Base-by-base conservation (phyloP, 2,329 filamentous ascomycete species). In the Scopulariopsis brevicaulis region DNA sequence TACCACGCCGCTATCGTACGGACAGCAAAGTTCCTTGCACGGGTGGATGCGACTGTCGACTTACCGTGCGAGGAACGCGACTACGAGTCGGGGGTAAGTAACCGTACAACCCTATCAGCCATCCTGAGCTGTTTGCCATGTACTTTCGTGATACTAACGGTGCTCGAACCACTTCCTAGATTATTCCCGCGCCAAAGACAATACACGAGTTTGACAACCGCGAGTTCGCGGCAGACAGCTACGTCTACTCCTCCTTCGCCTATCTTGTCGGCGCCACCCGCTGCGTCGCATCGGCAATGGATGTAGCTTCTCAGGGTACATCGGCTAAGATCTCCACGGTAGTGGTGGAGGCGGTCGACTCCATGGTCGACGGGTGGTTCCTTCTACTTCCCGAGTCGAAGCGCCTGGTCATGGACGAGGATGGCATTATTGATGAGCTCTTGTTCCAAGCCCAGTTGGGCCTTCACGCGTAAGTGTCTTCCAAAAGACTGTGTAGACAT, bases 211-310 rank as follows among this genome's bases (percentile, higher is more conserved):
- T 85, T 62, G 81, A 86, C 59, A 75, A 75, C 18, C 75, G 84
- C 32, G 77, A 84, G 37, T 86, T 88, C 60, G 72, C 75, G 1
- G 73, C 79, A 15, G 77, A 82, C 11, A 71, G 76, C 8, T 55
- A 35, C 68, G 74, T 73, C 1, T 89, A 85, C 65, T 86, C 84
- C 0, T 87, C 85, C 0, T 86, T 81, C 64, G 78, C 81, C 28
- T 87, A 87, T 64, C 78, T 84, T 2, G 82, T 89, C 53, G 85
- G 87, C 59, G 82, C 84, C 0, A 74, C 83, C 7, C 77, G 83
- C 1, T 64, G 63, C 52, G 62, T 64, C 8, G 62, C 64, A 0
- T 55, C 59, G 20, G 65, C 64, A 1, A 69, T 73, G 51, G 64
- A 64, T 0, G 62, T 62, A 1, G 61, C 62, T 0, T 64, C 67